A percentile compares a stretch with the other conserved stretches of the same genome.
These are phyloP conservation scores for Calocera cornea DNA, from an alignment of 768 basidiomycete species.

Conservation along the genomic window DNA sequence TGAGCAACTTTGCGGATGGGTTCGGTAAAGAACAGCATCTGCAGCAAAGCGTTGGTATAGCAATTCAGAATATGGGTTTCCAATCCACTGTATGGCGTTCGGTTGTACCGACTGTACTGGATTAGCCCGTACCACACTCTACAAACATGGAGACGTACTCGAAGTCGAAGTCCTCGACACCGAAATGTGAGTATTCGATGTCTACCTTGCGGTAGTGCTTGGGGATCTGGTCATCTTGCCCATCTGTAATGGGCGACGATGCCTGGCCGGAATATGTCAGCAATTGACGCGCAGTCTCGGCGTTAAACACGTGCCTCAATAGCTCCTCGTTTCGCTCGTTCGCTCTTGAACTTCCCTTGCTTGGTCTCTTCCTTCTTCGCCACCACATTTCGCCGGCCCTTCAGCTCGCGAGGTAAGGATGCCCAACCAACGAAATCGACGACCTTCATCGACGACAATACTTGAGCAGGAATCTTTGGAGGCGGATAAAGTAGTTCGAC, in stretches of 20 bases:
- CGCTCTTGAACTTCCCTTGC: conserved; percentile 74
- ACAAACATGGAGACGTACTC: conserved; percentile 38
- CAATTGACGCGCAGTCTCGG: not conserved
- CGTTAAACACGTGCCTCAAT: conserved; percentile 29
- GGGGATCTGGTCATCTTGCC: conserved; percentile 49
- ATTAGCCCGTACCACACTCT: not conserved
- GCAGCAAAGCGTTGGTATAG: conserved; percentile 83
- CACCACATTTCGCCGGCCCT: conserved; percentile 70
- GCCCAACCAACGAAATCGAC: conserved; percentile 90
- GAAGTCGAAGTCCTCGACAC: conserved; percentile 98
- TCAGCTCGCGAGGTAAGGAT: conserved; percentile 68
- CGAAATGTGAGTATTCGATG: conserved; percentile 97
- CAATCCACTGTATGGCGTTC: conserved; percentile 75
- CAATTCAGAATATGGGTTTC: conserved; percentile 97
- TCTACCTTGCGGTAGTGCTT: conserved; percentile 81
- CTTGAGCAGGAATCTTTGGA: conserved; percentile 61
- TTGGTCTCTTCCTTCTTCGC: conserved; percentile 35
- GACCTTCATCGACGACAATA: conserved; percentile 64
- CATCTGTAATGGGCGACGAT: conserved; percentile 32
- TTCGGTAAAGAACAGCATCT: conserved; percentile 72
- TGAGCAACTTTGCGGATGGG: conserved; percentile 75
- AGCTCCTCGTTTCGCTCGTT: conserved; percentile 37
- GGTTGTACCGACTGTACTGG: conserved; percentile 71
- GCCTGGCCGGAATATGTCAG: not conserved
- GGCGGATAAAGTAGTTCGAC: conserved; percentile 42